Conservation (phyloP, 306 rosid species). For the Adenanthera pavonina region DNA sequence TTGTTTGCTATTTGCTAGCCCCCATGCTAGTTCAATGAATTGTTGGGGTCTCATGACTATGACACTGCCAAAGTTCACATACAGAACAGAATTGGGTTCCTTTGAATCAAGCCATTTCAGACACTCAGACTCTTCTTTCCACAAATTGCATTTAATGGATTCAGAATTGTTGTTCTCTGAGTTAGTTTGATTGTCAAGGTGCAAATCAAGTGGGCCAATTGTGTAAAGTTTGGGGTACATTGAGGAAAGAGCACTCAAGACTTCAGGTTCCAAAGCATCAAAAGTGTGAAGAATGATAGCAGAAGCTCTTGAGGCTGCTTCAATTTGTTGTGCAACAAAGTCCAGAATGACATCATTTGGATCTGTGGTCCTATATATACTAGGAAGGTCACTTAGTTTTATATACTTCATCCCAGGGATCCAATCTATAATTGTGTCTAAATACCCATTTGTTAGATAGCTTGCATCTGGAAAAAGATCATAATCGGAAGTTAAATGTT, state of each 20-base stretch:
- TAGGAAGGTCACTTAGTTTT: slow-evolving; percentile 44
- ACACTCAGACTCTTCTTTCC: slow-evolving; percentile 55
- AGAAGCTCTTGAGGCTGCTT: slow-evolving; percentile 46
- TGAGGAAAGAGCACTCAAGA: slow-evolving; percentile 42
- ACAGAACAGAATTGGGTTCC: slow-evolving; percentile 45
- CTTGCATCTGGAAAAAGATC: slow-evolving; percentile 42
- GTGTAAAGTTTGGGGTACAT: slow-evolving; percentile 48
- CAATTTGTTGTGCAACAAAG: slow-evolving; percentile 42
- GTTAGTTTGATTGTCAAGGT: slow-evolving; percentile 32
- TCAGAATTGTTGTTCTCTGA: background rate
- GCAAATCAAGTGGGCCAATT: slow-evolving; percentile 53
- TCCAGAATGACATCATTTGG: slow-evolving; percentile 36
- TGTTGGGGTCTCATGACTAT: slow-evolving; percentile 46
- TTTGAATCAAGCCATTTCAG: slow-evolving; percentile 56
- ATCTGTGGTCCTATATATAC: slow-evolving; percentile 42
- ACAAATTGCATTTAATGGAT: slow-evolving; percentile 43
- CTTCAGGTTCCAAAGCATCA: slow-evolving; percentile 47
- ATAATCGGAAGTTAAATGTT: background rate
- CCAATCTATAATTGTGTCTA: slow-evolving; percentile 49
- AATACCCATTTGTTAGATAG: slow-evolving; percentile 44
- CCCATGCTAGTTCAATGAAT: slow-evolving; percentile 58
- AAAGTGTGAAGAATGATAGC: slow-evolving; percentile 48
- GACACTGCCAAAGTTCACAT: slow-evolving; percentile 57
- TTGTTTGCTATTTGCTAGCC: slow-evolving; percentile 47
- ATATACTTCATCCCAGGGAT: slow-evolving; percentile 54